These are phyloP conservation scores for Fagopyrum esculentum DNA, from an alignment of 148 eudicot species.

Conservation along the genomic window DNA sequence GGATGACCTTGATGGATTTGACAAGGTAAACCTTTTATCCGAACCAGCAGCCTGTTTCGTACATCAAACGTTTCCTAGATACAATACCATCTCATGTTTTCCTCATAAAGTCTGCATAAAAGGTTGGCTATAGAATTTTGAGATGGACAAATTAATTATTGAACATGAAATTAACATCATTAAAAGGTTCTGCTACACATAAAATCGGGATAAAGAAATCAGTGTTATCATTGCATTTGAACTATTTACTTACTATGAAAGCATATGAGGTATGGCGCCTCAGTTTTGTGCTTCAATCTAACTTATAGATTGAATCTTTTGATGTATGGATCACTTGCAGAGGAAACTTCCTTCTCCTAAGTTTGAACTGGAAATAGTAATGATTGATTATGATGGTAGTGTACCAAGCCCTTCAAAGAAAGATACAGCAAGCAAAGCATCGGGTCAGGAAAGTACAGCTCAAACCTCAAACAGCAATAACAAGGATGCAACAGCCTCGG, in stretches of 20 bases:
- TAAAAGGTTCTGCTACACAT: too few species aligned
- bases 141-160: too few species aligned
- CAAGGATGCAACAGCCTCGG: slow-evolving; percentile 19
- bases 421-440: slow-evolving; percentile 17
- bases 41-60: neutral
- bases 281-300: neutral
- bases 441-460: slow-evolving; percentile 23
- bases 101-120: neutral
- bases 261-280: too few species aligned
- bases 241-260: too few species aligned
- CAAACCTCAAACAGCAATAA: slow-evolving; percentile 25
- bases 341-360: slow-evolving; percentile 83
- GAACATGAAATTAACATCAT: too few species aligned
- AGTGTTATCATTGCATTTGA: too few species aligned
- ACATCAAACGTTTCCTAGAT: neutral
- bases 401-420: slow-evolving; percentile 29
- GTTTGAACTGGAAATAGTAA: slow-evolving; percentile 74
- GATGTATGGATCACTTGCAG: slow-evolving; percentile 26
- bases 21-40: slow-evolving; percentile 44
- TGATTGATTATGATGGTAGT: slow-evolving; percentile 69
- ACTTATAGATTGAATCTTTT: neutral
- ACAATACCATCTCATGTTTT: neutral
- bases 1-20: slow-evolving; percentile 75
- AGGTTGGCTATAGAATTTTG: neutral
- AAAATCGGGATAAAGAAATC: too few species aligned